Conservation (phyloP, 148 eudicot genomes). For the Camellia japonica region DNA sequence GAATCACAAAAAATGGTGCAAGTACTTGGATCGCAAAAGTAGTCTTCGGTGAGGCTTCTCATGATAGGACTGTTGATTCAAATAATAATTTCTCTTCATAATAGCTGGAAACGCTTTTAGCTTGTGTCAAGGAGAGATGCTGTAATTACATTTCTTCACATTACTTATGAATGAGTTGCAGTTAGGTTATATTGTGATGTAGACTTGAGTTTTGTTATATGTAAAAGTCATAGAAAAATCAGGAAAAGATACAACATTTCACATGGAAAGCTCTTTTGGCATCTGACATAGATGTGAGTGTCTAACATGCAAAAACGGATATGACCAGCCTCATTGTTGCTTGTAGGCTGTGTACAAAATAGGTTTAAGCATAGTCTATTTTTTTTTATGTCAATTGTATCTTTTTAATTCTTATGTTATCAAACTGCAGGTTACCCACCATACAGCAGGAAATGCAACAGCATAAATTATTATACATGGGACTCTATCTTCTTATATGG, state of each 20-base stretch:
- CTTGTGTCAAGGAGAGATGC: no score
- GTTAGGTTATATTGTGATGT: background rate
- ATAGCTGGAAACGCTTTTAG: no score
- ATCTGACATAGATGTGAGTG: background rate
- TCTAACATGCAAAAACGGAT: no score
- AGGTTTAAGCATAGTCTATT: background rate
- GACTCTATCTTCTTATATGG: slow-evolving; percentile 94
- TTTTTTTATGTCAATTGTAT: background rate
- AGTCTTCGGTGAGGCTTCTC: slow-evolving; percentile 79
- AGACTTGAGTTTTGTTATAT: background rate
- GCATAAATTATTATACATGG: slow-evolving; percentile 74
- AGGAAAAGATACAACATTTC: background rate
- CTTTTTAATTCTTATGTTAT: slow-evolving; percentile 7
- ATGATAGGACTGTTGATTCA: background rate
- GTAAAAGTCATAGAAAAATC: background rate
- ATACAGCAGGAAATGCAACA: slow-evolving; percentile 37
- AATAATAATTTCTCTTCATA: no score
- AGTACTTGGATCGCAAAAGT: slow-evolving; percentile 94
- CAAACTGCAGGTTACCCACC: slow-evolving; percentile 55
- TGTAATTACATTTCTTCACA: no score
- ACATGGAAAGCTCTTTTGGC: no score
- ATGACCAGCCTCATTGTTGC: background rate
- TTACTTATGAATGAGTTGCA: no score
- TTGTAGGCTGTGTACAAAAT: background rate
- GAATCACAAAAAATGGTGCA: slow-evolving; percentile 99